Conservation (phyloP, 2,329 filamentous ascomycete species). For the Colletotrichum euphorbiae region DNA sequence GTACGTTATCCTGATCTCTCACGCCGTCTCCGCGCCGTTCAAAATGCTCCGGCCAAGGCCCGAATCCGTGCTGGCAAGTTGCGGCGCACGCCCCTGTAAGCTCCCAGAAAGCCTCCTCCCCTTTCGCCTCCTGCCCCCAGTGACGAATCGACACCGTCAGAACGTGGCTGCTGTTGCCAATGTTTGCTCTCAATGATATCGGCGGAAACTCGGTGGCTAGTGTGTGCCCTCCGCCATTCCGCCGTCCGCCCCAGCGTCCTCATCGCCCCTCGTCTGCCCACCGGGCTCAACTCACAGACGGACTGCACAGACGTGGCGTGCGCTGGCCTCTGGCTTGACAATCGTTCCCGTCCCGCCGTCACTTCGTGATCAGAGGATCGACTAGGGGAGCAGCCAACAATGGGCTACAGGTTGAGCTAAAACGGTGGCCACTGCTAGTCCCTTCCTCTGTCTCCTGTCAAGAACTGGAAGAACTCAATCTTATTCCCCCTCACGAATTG, state of each 20-base stretch:
- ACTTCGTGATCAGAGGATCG: conserved; percentile 22
- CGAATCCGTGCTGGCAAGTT: not conserved
- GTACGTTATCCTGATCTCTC: not conserved
- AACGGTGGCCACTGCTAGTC: not conserved
- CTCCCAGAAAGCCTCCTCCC: not conserved
- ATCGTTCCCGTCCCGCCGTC: conserved; percentile 18
- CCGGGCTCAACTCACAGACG: conserved; percentile 19
- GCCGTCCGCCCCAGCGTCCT: not conserved
- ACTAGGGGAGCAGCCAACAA: conserved; percentile 13
- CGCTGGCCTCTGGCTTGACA: conserved; percentile 14
- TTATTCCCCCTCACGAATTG: conserved; percentile 1
- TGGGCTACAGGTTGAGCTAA: not conserved
- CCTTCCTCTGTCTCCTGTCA: not conserved
- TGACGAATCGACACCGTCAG: not conserved
- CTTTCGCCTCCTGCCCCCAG: not conserved
- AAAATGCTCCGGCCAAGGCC: not conserved
- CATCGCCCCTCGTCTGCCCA: too few relatives aligned
- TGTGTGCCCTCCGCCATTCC: not conserved
- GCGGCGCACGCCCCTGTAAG: not conserved
- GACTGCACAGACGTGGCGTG: conserved; percentile 26
- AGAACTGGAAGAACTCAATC: conserved; percentile 10
- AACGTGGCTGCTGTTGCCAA: not conserved
- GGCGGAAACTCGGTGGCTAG: not conserved
- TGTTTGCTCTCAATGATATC: too few relatives aligned
- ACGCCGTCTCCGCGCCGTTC: not conserved